A percentile compares a stretch with the other conserved stretches of the same genome.
Evolutionary conservation across 2,329 filamentous ascomycete genomes (phyloP).

Genomic region (Colletotrichum shisoi): DNA sequence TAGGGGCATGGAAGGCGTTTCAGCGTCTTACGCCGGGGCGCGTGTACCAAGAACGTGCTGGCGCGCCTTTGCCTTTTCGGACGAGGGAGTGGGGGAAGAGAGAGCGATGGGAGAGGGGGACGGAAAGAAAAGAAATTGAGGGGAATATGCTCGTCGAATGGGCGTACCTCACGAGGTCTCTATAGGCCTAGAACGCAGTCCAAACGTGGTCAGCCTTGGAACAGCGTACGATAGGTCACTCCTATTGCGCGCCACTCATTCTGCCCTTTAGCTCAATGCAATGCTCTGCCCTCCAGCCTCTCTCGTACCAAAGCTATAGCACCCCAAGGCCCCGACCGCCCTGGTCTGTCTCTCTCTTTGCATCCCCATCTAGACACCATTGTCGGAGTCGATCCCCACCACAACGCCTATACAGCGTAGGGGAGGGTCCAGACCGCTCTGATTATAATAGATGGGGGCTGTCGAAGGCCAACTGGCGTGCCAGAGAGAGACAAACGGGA

Average conservation of each 20-base stretch:
- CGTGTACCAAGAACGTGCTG: constrained; percentile 14
- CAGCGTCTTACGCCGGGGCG: constrained; percentile 24
- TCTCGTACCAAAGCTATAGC: constrained; percentile 6
- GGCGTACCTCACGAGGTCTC: constrained; percentile 48
- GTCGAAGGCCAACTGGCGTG: constrained; percentile 13
- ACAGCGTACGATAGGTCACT: constrained; percentile 8
- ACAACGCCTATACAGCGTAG: constrained; percentile 12
- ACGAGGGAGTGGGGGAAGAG: constrained; percentile 11
- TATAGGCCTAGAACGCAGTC: constrained; percentile 49
- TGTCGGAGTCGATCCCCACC: constrained; percentile 14
- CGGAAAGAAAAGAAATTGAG: neutral
- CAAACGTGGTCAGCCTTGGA: constrained; percentile 38
- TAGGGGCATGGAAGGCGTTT: constrained; percentile 20
- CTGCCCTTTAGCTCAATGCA: constrained; percentile 8
- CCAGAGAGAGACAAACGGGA: constrained; percentile 4
- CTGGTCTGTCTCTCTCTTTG: neutral
- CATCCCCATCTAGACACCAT: constrained; percentile 11
- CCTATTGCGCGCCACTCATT: constrained; percentile 15
- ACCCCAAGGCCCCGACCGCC: constrained; percentile 1
- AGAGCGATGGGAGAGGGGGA: constrained; percentile 1
- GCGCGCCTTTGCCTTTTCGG: constrained; percentile 16
- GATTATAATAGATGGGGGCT: constrained; percentile 12
- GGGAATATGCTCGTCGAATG: constrained; percentile 31
- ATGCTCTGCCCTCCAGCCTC: neutral
- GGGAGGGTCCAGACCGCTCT: constrained; percentile 22